Percentiles rank a stretch among this genome's conserved stretches.
phyloP scores from a whole-genome alignment of 345 rosid genomes.

The Eucalyptus cloeziana region DNA sequence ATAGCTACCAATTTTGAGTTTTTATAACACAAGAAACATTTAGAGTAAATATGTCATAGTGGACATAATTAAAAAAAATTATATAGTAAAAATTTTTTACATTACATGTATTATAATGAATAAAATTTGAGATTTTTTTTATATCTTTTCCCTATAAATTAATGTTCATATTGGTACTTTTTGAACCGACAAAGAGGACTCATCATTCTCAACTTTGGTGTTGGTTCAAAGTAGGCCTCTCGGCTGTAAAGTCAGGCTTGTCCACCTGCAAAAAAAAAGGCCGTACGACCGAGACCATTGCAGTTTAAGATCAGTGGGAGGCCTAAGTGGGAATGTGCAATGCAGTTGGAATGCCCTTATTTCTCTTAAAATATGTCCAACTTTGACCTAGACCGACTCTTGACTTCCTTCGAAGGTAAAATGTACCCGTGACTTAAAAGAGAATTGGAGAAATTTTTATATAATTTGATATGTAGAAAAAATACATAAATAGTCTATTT shows the following conservation, averaged over 20 bases:
- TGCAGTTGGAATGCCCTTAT: not conserved
- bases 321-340: not conserved
- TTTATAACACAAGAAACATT: too few species aligned
- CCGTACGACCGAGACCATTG: not conserved
- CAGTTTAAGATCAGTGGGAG: not conserved
- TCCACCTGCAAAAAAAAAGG: not conserved
- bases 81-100: accelerated
- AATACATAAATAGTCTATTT: too few species aligned
- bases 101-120: too few species aligned
- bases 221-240: not conserved
- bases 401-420: not conserved
- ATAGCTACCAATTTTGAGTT: accelerated
- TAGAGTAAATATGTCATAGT: too few species aligned
- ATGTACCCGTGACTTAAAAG: not conserved
- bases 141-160: accelerated
- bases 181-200: not conserved
- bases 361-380: not conserved
- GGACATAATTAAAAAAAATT: too few species aligned
- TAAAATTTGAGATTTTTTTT: too few species aligned
- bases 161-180: not conserved
- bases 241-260: not conserved
- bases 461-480: too few species aligned
- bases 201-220: not conserved
- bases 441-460: not conserved
- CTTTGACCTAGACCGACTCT: not conserved